A percentile compares a stretch with the other conserved stretches of the same genome.
Conservation (phyloP, 1,139 yeast species). For the Meyerozyma athensensis region DNA sequence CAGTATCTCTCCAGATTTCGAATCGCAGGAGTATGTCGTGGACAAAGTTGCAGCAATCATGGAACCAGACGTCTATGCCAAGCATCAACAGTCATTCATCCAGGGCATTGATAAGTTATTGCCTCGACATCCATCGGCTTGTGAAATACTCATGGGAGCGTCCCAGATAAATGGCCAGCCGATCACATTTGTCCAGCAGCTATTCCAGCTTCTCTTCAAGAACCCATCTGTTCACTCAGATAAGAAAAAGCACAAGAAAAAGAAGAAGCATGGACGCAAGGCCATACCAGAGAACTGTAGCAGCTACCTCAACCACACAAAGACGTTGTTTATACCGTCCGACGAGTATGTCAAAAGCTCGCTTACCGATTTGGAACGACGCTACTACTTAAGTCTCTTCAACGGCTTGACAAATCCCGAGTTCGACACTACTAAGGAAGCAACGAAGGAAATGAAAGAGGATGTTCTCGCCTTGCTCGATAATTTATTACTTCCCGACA, state of each 20-base stretch:
- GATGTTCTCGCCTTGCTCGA: slow-evolving; percentile 27
- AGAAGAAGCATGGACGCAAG: slow-evolving; percentile 7
- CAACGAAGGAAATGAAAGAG: slow-evolving; percentile 25
- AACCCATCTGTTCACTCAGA: slow-evolving; percentile 8
- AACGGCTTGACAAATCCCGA: slow-evolving; percentile 17
- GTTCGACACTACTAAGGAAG: slow-evolving; percentile 27
- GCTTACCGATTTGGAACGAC: slow-evolving; percentile 21
- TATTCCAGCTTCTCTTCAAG: slow-evolving; percentile 31
- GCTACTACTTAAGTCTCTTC: slow-evolving; percentile 29
- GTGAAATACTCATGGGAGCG: slow-evolving; percentile 31
- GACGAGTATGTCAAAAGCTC: slow-evolving; percentile 25
- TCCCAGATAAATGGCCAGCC: slow-evolving; percentile 17
- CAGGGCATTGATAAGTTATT: slow-evolving; percentile 64
- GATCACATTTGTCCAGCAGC: slow-evolving; percentile 22
- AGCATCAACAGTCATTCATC: slow-evolving; percentile 65
- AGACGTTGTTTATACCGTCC: slow-evolving; percentile 35
- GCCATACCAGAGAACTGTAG: slow-evolving; percentile 24
- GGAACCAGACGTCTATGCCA: slow-evolving; percentile 61
- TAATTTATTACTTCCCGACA: slow-evolving; percentile 23
- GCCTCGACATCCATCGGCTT: slow-evolving; percentile 36
- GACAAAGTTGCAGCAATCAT: slow-evolving; percentile 52
- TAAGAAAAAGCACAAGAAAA: slow-evolving; percentile 12
- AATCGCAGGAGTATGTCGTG: slow-evolving; percentile 30
- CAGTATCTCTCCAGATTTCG: slow-evolving; percentile 26
- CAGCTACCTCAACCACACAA: slow-evolving; percentile 21